phyloP scores from a whole-genome alignment of 768 basidiomycete genomes.

The Chalciporus piperatus region DNA sequence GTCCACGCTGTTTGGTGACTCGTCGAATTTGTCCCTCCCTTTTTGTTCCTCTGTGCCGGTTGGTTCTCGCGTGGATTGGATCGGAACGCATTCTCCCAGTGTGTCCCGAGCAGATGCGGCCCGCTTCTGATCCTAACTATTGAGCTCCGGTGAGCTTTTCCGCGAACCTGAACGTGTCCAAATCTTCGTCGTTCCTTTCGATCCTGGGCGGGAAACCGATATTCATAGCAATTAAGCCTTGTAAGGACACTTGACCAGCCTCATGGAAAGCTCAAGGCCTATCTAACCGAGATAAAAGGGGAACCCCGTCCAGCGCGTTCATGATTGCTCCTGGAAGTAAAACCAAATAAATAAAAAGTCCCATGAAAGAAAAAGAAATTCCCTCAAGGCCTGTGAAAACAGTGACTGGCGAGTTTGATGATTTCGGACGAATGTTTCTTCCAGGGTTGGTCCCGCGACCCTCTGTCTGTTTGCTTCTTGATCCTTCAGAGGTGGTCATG shows the following conservation, averaged over 20 bases:
- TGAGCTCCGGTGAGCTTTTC: not conserved
- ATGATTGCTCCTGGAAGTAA: slow-evolving; percentile 1
- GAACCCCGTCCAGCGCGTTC: not conserved
- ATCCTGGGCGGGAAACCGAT: slow-evolving; percentile 8
- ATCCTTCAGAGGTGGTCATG: no score
- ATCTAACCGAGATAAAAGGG: slow-evolving; percentile 28
- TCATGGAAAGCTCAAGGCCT: slow-evolving; percentile 30
- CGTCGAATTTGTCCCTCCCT: not conserved
- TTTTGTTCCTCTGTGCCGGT: not conserved
- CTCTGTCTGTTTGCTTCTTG: no score
- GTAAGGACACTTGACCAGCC: slow-evolving; percentile 20
- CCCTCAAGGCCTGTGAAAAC: no score
- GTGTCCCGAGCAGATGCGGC: not conserved
- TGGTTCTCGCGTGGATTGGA: not conserved
- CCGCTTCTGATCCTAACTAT: not conserved
- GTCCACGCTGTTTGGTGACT: not conserved
- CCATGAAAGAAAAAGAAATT: no score
- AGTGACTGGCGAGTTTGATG: no score
- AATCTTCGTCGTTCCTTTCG: not conserved
- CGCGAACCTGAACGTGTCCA: slow-evolving; percentile 21
- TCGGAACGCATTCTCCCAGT: not conserved
- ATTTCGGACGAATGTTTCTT: no score
- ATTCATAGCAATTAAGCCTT: slow-evolving; percentile 21
- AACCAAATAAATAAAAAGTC: no score
- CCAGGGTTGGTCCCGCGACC: no score